Percentiles rank a stretch among this genome's conserved stretches.
phyloP scores from a whole-genome alignment of 495 filamentous ascomycete species.

The Oidiodendron maius region DNA sequence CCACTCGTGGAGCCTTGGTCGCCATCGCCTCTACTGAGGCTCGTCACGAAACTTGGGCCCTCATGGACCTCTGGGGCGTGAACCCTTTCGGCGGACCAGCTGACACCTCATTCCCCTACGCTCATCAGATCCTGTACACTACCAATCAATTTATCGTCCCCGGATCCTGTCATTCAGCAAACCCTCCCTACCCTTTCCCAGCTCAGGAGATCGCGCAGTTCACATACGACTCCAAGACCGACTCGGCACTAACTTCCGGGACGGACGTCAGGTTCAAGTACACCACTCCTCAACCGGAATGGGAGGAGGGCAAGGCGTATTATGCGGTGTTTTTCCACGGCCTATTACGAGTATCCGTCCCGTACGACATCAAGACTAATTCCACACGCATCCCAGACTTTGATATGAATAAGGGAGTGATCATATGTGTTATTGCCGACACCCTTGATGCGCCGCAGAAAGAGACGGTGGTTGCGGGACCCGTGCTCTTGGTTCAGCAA shows the following conservation, averaged over 20 bases:
- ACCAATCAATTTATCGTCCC: constrained; percentile 44
- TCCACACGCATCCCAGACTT: constrained; percentile 39
- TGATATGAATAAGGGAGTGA: constrained; percentile 38
- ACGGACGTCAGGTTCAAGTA: constrained; percentile 36
- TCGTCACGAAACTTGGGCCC: constrained; percentile 43
- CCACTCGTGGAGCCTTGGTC: constrained; percentile 36
- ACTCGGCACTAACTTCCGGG: constrained; percentile 35
- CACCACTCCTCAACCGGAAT: constrained; percentile 28
- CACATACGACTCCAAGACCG: constrained; percentile 26
- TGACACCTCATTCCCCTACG: constrained; percentile 48
- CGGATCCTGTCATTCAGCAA: constrained; percentile 40
- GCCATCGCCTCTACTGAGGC: constrained; percentile 44
- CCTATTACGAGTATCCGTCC: constrained; percentile 35
- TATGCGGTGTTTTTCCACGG: constrained; percentile 50
- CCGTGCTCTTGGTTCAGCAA: constrained; percentile 35
- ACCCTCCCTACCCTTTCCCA: constrained; percentile 43
- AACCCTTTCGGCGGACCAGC: constrained; percentile 43
- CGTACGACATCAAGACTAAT: constrained; percentile 31
- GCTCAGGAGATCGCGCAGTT: constrained; percentile 36
- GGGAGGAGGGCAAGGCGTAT: constrained; percentile 32
- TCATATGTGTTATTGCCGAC: constrained; percentile 40
- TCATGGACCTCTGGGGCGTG: constrained; percentile 44
- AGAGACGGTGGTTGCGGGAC: constrained; percentile 36
- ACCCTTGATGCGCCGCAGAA: constrained; percentile 37
- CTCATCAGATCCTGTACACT: constrained; percentile 45